Conservation (phyloP, 345 rosid species). For the Dovyalis caffra region DNA sequence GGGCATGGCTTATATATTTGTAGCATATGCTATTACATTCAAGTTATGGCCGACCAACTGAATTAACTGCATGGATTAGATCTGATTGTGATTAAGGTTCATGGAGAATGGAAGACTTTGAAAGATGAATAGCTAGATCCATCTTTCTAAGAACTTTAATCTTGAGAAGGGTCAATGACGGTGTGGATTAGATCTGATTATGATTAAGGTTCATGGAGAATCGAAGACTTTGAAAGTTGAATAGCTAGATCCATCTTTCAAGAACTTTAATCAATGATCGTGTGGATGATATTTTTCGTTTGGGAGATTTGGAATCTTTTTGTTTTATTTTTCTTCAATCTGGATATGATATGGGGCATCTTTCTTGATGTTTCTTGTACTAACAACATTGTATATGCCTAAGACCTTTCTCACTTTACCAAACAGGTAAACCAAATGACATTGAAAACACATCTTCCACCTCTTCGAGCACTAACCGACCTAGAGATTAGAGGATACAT, state of each 20-base stretch:
- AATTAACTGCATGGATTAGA: conserved; percentile 15
- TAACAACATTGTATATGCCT: conserved; percentile 8
- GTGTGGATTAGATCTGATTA: conserved; percentile 18
- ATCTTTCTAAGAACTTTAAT: background rate
- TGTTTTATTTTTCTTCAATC: conserved; percentile 26
- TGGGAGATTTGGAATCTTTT: conserved; percentile 16
- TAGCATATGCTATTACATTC: background rate
- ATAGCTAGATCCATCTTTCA: conserved; percentile 3
- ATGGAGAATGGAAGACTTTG: background rate
- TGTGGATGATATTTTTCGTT: background rate
- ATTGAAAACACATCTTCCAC: background rate
- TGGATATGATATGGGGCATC: conserved; percentile 35
- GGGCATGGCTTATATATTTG: background rate
- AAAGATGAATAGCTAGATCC: background rate
- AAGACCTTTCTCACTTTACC: conserved; percentile 17
- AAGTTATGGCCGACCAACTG: conserved; percentile 29
- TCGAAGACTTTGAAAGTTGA: background rate
- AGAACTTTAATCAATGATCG: background rate
- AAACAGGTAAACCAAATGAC: conserved; percentile 12
- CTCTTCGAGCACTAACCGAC: conserved; percentile 11
- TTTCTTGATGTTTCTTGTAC: conserved; percentile 21
- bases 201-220: conserved; percentile 5
- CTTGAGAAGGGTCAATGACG: background rate
- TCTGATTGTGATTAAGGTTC: conserved; percentile 12
- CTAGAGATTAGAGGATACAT: background rate